These are phyloP conservation scores for Peterozyma toletana DNA, from an alignment of 805 yeast genomes.

Conservation along the genomic window DNA sequence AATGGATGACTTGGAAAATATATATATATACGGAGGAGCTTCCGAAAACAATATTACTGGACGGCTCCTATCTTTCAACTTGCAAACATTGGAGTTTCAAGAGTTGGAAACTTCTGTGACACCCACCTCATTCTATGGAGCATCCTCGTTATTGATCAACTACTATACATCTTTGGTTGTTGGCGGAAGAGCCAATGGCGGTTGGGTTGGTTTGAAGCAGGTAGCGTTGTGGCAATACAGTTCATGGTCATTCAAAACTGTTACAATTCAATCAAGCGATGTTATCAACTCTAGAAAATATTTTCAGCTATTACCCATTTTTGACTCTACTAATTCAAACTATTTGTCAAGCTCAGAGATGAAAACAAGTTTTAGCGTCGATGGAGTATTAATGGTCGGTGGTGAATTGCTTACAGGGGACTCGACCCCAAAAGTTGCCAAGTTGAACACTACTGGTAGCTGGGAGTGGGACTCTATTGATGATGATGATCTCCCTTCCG, in stretches of 20 bases:
- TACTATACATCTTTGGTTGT: slow-evolving; percentile 44
- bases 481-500: slow-evolving; percentile 13
- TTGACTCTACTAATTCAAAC: slow-evolving; percentile 20
- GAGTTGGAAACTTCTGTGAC: slow-evolving; percentile 40
- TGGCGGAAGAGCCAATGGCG: slow-evolving; percentile 57
- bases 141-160: slow-evolving; percentile 33
- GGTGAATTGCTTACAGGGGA: slow-evolving; percentile 37
- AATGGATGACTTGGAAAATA: slow-evolving; percentile 24
- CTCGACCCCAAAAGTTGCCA: slow-evolving; percentile 36
- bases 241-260: slow-evolving; percentile 56
- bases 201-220: slow-evolving; percentile 72
- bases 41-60: slow-evolving; percentile 13
- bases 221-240: slow-evolving; percentile 65
- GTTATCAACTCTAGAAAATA: slow-evolving; percentile 45
- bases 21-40: slow-evolving; percentile 52
- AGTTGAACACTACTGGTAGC: slow-evolving; percentile 26
- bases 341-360: slow-evolving; percentile 12
- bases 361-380: slow-evolving; percentile 23
- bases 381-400: slow-evolving; percentile 49
- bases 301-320: slow-evolving; percentile 50
- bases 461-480: slow-evolving; percentile 37
- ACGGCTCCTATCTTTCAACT: slow-evolving; percentile 38
- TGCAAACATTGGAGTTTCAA: slow-evolving; percentile 22
- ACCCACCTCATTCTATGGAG: slow-evolving; percentile 51
- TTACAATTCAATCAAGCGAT: slow-evolving; percentile 18